Base-by-base conservation (phyloP, 1,284 basidiomycete species). In the Fomitiporia mediterranea region DNA sequence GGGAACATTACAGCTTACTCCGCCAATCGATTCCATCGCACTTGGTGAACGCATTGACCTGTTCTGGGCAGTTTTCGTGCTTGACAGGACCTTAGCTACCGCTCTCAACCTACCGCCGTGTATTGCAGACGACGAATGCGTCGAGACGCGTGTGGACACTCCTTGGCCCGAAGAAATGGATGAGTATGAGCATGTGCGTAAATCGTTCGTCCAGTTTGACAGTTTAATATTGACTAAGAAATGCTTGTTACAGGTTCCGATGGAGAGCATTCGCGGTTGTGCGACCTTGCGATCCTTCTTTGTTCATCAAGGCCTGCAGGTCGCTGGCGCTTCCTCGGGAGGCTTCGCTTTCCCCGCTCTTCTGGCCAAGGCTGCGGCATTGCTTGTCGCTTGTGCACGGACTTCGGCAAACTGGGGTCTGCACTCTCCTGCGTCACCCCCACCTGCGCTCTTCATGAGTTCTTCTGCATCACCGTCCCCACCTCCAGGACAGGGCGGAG, bases 331-430 rank as follows among this genome's bases (percentile, higher is more conserved):
- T 39, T 35, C 49, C 6, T 67, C 70, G 27, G 76, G 74, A 50
- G 79, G 83, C 19, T 87, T 84, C 67, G 83, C 84, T 4, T 74
- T 76, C 35, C 70, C 74, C 28, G 83, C 86, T 4, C 68, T 87
- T 57, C 82, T 84, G 61, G 83, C 78, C 46, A 90, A 90, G 69
- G 85, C 85, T 8, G 82, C 87, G n/a, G 78, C 84, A 13, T 74
- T 91, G 21, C 85, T 85, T 63, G 78, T 86, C 56, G 80, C 79
- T 42, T 85, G 86, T 32, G 78, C 82, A 60, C 72, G 75, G 53
- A 67, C 89, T 27, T 75, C 83, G 19, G 74, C 75, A 25, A 77
- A 72, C 62, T 86, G 84, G 82, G 79, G 77, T 65, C 68, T 78
- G 55, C 76, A 82, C 83, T 54, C 60, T 60, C 27, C 40, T 50